Base-by-base conservation (phyloP, 2,329 filamentous ascomycete genomes). In the Aspergillus candidus region DNA sequence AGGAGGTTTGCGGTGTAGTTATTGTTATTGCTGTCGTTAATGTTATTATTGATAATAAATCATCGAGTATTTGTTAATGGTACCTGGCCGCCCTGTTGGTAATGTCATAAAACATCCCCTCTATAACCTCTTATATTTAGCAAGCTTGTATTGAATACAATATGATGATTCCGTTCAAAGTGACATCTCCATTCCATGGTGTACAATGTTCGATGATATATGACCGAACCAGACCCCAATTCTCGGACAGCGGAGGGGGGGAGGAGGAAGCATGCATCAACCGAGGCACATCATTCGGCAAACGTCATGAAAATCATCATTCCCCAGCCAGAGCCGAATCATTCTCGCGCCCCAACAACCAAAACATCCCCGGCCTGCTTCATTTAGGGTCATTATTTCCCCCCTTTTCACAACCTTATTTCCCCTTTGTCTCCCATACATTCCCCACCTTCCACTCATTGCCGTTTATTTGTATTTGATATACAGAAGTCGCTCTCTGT, bases 221-320 rank as follows among this genome's bases (percentile, higher is more conserved):
- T 27, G 22, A 27, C 22, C 10, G 22, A 27, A 17, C 13, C 10
- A 15, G 15, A 15, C 12, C 11, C 35, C 12, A 18, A 14, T 3
- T 13, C 6, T 38, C 37, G 37, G 27, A 17, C 27, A 38, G 31
- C 46, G 46, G 53, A 51, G 48, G 31, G 36, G 35, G 47, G 47
- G 46, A 49, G 47, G 44, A 43, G 34, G 32, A 39, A 36, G 22
- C 22, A 27, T 27, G 22, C 22, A 46, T 45, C 52, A 62, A 53
- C 62, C 62, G 62, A 65, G 62, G 62, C 56, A 57, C 53, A 61
- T 41, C 35, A 44, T 53, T 63, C 60, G 61, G 61, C 47, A 63
- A 63, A 64, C 62, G 62, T 65, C 62, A 64, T 65, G 58, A 54
- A 58, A 52, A 50, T 52, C 49, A 44, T 52, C 47, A 40, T 49